A percentile compares a stretch with the other conserved stretches of the same genome.
These are phyloP conservation scores for Candida gorgasii DNA, from an alignment of 805 yeast species.

Conservation along the genomic window DNA sequence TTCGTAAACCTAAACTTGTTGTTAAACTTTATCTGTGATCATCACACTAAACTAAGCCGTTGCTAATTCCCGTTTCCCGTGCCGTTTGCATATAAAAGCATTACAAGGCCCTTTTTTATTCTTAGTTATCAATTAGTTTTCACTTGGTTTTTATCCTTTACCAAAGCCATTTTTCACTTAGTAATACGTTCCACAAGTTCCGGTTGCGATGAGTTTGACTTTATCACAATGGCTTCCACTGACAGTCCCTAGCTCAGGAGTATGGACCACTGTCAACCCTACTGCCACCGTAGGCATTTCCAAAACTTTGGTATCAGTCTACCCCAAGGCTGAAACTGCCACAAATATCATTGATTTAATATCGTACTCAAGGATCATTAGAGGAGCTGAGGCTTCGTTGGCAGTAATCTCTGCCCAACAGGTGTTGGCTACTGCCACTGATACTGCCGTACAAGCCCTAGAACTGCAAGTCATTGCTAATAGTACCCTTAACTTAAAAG, in stretches of 20 bases:
- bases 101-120: too few species aligned
- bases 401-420: slow-evolving; percentile 34
- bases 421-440: slow-evolving; percentile 43
- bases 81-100: too few species aligned
- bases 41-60: too few species aligned
- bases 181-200: too few species aligned
- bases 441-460: slow-evolving; percentile 20
- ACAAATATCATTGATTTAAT: slow-evolving; percentile 15
- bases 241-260: slow-evolving; percentile 9
- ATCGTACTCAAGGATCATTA: slow-evolving; percentile 23
- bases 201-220: slow-evolving; percentile 16
- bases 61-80: too few species aligned
- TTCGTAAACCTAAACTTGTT: too few species aligned
- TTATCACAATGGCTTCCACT: slow-evolving; percentile 13
- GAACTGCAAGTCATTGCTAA: slow-evolving; percentile 36
- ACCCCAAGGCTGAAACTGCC: neutral
- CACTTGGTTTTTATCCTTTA: too few species aligned
- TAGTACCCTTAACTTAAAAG: slow-evolving; percentile 33
- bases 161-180: neutral
- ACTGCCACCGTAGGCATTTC: slow-evolving; percentile 11
- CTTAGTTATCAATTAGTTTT: too few species aligned
- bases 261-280: slow-evolving; percentile 16
- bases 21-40: too few species aligned
- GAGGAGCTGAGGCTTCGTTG: slow-evolving; percentile 41
- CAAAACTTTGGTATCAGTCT: slow-evolving; percentile 9